Evolutionary conservation across 176 grass and related monocot species (phyloP).

Genomic region (Oryza meridionalis): DNA sequence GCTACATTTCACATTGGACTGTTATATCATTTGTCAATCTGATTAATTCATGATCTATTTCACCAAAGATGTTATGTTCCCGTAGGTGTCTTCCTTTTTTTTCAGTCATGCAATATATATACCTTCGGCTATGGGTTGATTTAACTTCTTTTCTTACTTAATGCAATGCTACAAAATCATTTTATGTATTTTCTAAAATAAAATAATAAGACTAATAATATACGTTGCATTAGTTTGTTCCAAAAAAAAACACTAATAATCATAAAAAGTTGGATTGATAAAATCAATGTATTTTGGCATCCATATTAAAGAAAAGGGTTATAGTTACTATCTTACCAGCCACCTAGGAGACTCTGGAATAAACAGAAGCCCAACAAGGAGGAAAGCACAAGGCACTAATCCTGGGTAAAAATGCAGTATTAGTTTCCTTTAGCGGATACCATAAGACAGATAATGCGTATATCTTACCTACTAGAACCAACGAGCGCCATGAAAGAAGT

Average conservation of each 20-base stretch:
- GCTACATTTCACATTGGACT: slow-evolving; percentile 19
- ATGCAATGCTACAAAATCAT: too few relatives aligned
- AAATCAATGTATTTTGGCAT: not conserved
- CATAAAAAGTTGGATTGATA: not conserved
- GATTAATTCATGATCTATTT: not conserved
- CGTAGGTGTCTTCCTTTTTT: too few relatives aligned
- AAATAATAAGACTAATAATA: not conserved
- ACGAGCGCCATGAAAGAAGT: slow-evolving; percentile 61
- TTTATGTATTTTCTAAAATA: not conserved
- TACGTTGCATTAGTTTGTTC: too few relatives aligned
- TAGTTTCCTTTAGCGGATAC: slow-evolving; percentile 27
- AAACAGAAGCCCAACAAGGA: slow-evolving; percentile 63
- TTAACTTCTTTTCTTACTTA: too few relatives aligned
- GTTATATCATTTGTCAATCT: not conserved
- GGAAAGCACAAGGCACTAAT: slow-evolving; percentile 62
- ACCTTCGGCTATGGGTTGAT: too few relatives aligned
- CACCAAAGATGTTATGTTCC: too few relatives aligned
- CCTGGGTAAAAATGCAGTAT: slow-evolving; percentile 46
- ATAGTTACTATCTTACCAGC: slow-evolving; percentile 49
- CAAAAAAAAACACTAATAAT: not conserved
- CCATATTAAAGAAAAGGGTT: not conserved
- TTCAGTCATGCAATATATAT: too few relatives aligned
- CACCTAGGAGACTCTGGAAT: slow-evolving; percentile 90
- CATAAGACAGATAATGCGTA: slow-evolving; percentile 18
- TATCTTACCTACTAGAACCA: slow-evolving; percentile 72